phyloP scores from a whole-genome alignment of 805 yeast genomes.

The Ogataea pignaliae region DNA sequence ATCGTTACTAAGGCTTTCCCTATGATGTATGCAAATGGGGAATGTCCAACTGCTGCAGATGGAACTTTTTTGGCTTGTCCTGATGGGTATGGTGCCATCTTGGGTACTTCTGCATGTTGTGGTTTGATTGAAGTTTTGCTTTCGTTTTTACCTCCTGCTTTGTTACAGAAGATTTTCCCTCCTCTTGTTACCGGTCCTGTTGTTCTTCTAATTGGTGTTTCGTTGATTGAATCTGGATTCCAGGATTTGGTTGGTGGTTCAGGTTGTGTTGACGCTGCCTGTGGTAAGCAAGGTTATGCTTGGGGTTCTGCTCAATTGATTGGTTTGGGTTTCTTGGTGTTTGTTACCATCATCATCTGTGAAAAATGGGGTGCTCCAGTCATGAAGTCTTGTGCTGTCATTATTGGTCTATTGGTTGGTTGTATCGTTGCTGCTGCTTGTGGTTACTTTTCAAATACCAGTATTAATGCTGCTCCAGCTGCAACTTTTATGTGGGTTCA shows the following conservation, averaged over 20 bases:
- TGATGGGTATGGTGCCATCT: slow-evolving; percentile 82
- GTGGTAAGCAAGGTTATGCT: slow-evolving; percentile 42
- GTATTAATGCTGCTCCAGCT: slow-evolving; percentile 69
- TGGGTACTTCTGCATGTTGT: slow-evolving; percentile 78
- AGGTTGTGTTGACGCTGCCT: slow-evolving; percentile 42
- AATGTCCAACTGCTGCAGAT: slow-evolving; percentile 56
- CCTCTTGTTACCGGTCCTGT: slow-evolving; percentile 93
- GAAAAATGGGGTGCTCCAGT: slow-evolving; percentile 93
- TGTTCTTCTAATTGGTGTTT: slow-evolving; percentile 75
- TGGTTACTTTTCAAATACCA: slow-evolving; percentile 63
- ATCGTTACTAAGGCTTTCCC: slow-evolving; percentile 75
- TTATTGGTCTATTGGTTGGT: slow-evolving; percentile 77
- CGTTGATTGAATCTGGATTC: slow-evolving; percentile 67
- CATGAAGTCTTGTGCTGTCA: slow-evolving; percentile 91
- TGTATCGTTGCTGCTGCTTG: slow-evolving; percentile 91
- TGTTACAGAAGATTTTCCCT: slow-evolving; percentile 73
- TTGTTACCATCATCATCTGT: slow-evolving; percentile 63
- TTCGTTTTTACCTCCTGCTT: slow-evolving; percentile 73
- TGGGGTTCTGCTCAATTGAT: slow-evolving; percentile 88
- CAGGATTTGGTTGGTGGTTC: slow-evolving; percentile 88
- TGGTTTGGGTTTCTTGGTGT: slow-evolving; percentile 85
- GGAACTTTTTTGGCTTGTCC: slow-evolving; percentile 78
- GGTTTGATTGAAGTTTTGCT: slow-evolving; percentile 67
- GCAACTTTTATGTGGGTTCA: slow-evolving; percentile 86
- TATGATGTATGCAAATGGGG: slow-evolving; percentile 70